Base-by-base conservation (phyloP, 306 rosid species). In the Parietaria judaica region DNA sequence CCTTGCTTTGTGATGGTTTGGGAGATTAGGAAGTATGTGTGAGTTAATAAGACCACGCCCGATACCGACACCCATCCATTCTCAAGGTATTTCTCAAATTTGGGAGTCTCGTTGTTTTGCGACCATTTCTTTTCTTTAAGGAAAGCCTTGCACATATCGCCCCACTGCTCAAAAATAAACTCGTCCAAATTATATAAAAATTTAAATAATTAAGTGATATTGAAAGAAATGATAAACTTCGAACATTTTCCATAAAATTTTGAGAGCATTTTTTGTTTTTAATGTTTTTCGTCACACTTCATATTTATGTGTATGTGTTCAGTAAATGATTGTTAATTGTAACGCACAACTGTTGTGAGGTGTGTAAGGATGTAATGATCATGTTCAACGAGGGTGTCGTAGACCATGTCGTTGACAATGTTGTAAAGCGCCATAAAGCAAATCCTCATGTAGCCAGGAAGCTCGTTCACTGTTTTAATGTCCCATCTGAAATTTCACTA, bases 361-460 rank as follows among this genome's bases (percentile, higher is more conserved):
- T 79, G 64, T 16, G 90, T 79, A 57, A 81, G 80, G 57, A 54
- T 67, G 34, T 74, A 14, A 0, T 58, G 71, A 37, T 76, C 90
- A 9, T 77, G 76, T 6, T 66, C 72, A 38, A 58, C 74, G n/a
- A 76, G 66, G 0, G 67, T 45, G 10, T 83, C 80, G 44, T 74
- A 81, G 36, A 67, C 72, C 15, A 86, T 67, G 54, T 86, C 81
- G 14, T 83, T 86, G 13, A 83, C 65, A 4, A 77, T 81, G 73
- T 86, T 83, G 66, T 74, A 86, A 6, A 83, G 85, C 43, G 89
- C 89, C 8, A 83, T 66, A 66, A 83, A 85, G 14, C 83, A 76
- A 9, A 81, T 38, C 64, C 79, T 80, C 95, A 83, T 81, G 63
- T 81, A 80, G 12, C 68, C 54, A 1, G 90, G 84, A 8, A 81